Evolutionary conservation across 768 basidiomycete genomes (phyloP), one percentile per base, ranked within the genome.

Genomic region (Russula emetica): DNA sequence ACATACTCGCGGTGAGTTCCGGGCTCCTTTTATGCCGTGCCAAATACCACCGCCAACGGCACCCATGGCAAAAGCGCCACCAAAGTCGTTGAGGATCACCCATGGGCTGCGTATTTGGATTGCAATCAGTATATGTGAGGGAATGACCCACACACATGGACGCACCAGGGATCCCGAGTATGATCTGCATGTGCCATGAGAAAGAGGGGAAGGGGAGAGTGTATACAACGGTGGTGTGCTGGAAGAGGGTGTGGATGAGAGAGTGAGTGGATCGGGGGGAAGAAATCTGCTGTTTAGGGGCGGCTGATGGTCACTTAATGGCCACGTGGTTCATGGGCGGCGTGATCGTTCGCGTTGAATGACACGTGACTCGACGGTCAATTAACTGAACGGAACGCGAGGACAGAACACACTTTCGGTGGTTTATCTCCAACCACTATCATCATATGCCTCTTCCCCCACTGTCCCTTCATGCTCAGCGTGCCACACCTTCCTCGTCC

Each of bases 31-130:
- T 70, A 98, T 94, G 61, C 94, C 93, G 77, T 98, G 94, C 96
- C 96, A 98, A 72, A 98, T 93, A 68, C 91, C 94, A 72, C 96
- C 96, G 71, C 96, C 96, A 60, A 98, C 87, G 40, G 94, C 93
- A 74, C 95, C 95, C 95, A 98, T 98, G 20, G 95, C 85, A 76
- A 97, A 96, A 14, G 95, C 94, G 66, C 94, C 95, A 64, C 96
- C 95, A 76, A 95, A 96, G 79, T 98, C 96, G 80, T 92, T 97
- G 70, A 98, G 87, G 73, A 98, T 90, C 58, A 98, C 95, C 93
- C 94, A 98, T 71, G 96, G 96, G 78, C 96, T 98, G 71, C 97
- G 70, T 50, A 55, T 3, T 30, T 44, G 24, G 47, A 18, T 38
- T 1, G 58, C 69, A 32, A 70, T 70, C 34, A 57, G 53, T 1